These are phyloP conservation scores for Verticillium tricorpus DNA, from an alignment of 2,329 filamentous ascomycete species.

Conservation along the genomic window DNA sequence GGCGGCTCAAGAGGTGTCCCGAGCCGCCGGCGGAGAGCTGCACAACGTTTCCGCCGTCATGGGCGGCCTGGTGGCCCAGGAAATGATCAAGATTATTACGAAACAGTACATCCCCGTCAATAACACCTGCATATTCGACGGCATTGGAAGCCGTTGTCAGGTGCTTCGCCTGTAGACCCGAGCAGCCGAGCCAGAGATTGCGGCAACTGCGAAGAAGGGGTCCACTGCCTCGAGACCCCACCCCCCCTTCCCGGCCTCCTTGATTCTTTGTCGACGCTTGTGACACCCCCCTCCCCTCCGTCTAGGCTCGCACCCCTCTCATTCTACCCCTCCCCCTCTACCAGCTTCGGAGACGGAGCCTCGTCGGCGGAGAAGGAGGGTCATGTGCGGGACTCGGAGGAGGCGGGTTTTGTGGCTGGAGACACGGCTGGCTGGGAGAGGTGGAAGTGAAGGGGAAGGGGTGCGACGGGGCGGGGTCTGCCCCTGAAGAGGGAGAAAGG, in stretches of 20 bases:
- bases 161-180: constrained; percentile 45
- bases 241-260: neutral
- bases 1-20: constrained; percentile 62
- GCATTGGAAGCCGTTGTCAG: constrained; percentile 58
- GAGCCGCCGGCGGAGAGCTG: constrained; percentile 78
- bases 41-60: constrained; percentile 87
- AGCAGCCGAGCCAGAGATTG: constrained; percentile 17
- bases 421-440: neutral
- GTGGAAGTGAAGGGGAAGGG: neutral
- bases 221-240: neutral
- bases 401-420: neutral
- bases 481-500: neutral
- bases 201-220: constrained; percentile 1
- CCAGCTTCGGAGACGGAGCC: neutral
- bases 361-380: neutral
- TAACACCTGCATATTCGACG: constrained; percentile 68
- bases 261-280: neutral
- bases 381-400: neutral
- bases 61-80: constrained; percentile 93
- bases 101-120: constrained; percentile 69
- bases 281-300: neutral
- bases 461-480: neutral
- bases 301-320: neutral
- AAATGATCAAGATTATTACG: constrained; percentile 85
- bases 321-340: neutral